phyloP scores from a whole-genome alignment of 805 yeast species.

The Schizosaccharomyces osmophilus region DNA sequence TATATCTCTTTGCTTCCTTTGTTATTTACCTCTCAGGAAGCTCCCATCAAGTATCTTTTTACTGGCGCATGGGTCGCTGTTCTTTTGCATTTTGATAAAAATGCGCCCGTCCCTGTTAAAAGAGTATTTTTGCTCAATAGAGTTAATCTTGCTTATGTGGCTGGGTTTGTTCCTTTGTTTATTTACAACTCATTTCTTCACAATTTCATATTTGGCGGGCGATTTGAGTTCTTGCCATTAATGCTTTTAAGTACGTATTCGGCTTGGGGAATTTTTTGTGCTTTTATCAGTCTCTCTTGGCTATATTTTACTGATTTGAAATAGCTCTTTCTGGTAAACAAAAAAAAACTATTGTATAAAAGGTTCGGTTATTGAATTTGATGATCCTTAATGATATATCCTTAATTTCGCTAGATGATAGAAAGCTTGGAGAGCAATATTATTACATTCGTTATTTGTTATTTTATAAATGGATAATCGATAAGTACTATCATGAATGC shows the following conservation, averaged over 20 bases:
- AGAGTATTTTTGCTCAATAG: slow-evolving; percentile 43
- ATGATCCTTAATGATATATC: not conserved
- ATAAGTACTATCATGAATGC: too few relatives aligned
- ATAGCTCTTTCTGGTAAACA: slow-evolving; percentile 29
- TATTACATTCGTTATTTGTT: too few relatives aligned
- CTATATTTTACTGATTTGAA: slow-evolving; percentile 26
- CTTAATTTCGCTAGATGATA: too few relatives aligned
- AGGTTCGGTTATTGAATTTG: not conserved
- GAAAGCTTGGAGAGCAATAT: too few relatives aligned
- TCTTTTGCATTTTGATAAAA: slow-evolving; percentile 41
- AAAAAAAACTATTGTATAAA: not conserved
- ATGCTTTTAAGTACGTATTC: slow-evolving; percentile 75
- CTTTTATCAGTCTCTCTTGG: slow-evolving; percentile 83
- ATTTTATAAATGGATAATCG: too few relatives aligned
- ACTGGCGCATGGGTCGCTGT: slow-evolving; percentile 72
- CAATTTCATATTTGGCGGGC: slow-evolving; percentile 20
- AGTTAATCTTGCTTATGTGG: slow-evolving; percentile 36
- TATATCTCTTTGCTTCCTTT: slow-evolving; percentile 76
- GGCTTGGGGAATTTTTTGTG: slow-evolving; percentile 54
- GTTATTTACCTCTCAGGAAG: slow-evolving; percentile 54
- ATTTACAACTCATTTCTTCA: slow-evolving; percentile 32
- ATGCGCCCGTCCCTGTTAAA: slow-evolving; percentile 11
- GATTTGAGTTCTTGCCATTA: slow-evolving; percentile 47
- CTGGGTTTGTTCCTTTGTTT: slow-evolving; percentile 45
- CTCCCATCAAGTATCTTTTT: slow-evolving; percentile 48